A percentile compares a stretch with the other conserved stretches of the same genome.
These are phyloP conservation scores for Chaetoceros tenuissimus DNA, from an alignment of 108 stramenopile species.

Conservation along the genomic window DNA sequence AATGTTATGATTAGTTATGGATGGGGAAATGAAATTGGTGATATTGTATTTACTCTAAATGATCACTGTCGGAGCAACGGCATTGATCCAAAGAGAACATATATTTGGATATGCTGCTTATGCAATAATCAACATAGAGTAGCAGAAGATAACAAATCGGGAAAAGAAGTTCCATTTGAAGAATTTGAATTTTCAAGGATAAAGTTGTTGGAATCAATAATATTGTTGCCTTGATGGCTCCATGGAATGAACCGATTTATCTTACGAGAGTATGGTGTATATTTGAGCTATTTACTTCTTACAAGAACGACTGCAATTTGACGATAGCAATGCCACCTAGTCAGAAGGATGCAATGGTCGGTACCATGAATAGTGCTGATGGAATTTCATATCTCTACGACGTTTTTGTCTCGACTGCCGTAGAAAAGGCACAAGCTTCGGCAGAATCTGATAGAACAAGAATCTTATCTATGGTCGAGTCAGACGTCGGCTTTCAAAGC, in stretches of 20 bases:
- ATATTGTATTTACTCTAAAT: neutral
- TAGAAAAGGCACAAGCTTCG: neutral
- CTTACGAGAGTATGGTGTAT: neutral
- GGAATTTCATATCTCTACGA: neutral
- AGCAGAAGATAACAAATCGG: neutral
- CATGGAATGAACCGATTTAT: neutral
- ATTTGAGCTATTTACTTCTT: neutral
- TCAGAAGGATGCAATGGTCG: neutral
- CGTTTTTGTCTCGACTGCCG: neutral
- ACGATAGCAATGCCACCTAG: neutral
- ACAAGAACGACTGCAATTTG: neutral
- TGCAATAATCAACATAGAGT: neutral
- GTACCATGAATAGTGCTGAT: neutral
- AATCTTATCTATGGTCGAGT: neutral
- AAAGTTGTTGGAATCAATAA: neutral
- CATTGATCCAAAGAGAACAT: neutral
- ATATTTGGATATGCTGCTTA: neutral
- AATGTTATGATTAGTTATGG: slow-evolving; percentile 2
- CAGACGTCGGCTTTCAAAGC: neutral
- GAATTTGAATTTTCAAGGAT: neutral
- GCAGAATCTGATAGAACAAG: neutral
- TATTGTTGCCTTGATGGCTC: neutral
- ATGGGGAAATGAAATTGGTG: neutral
- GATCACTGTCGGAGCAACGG: neutral
- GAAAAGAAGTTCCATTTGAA: neutral